Evolutionary conservation across 768 basidiomycete genomes (phyloP).

Genomic region (Hypholoma sublateritium): DNA sequence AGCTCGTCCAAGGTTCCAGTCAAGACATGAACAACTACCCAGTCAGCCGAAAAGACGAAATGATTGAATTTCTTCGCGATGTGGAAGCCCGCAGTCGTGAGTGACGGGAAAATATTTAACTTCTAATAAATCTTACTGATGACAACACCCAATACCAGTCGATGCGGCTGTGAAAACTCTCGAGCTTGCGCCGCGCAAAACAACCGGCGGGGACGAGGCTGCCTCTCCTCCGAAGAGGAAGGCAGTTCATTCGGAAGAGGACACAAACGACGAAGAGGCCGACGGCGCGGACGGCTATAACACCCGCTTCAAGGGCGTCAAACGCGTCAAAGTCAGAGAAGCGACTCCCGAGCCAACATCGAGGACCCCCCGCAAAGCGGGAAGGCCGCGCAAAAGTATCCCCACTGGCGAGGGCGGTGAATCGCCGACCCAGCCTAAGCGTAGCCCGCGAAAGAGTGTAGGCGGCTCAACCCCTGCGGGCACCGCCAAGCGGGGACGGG

Average conservation of each 20-base stretch:
- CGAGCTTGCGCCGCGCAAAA: slow-evolving; percentile 6
- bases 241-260: neutral
- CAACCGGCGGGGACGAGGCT: neutral
- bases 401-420: neutral
- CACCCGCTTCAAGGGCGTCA: slow-evolving; percentile 25
- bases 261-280: slow-evolving; percentile 7
- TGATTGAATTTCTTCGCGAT: slow-evolving; percentile 24
- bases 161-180: slow-evolving; percentile 15
- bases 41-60: slow-evolving; percentile 20
- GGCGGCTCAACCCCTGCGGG: neutral
- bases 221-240: slow-evolving; percentile 8
- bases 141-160: slow-evolving; percentile 3
- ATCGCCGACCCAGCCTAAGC: neutral
- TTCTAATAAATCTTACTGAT: neutral
- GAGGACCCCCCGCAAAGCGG: slow-evolving; percentile 7
- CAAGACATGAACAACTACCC: slow-evolving; percentile 9
- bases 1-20: slow-evolving; percentile 17
- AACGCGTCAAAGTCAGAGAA: slow-evolving; percentile 22
- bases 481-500: slow-evolving; percentile 4
- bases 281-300: slow-evolving; percentile 19
- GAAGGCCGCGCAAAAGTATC: slow-evolving; percentile 8
- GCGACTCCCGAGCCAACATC: slow-evolving; percentile 3
- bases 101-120: slow-evolving; percentile 2
- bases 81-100: slow-evolving; percentile 22
- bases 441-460: neutral